Percentiles rank a stretch among this genome's conserved stretches.
Evolutionary conservation across 2,329 filamentous ascomycete species (phyloP).

Genomic region (Aspergillus latus): DNA sequence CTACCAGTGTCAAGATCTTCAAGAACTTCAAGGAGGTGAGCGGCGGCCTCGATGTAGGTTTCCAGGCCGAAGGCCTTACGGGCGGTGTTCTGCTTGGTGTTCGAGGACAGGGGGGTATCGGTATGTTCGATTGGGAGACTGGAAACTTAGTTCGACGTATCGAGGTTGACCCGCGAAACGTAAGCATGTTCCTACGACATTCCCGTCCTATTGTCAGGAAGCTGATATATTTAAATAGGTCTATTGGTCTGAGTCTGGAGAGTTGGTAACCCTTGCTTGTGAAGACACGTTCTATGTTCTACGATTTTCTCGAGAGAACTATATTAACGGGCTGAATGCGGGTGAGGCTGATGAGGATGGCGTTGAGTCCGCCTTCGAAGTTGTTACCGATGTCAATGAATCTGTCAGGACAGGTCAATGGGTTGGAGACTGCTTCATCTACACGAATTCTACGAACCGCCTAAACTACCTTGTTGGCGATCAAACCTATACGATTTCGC

Average conservation of each 20-base stretch:
- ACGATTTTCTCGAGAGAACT: conserved; percentile 85
- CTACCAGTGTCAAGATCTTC: conserved; percentile 93
- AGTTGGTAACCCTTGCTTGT: conserved; percentile 87
- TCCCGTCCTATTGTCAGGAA: not conserved
- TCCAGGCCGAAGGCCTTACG: conserved; percentile 86
- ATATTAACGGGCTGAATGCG: conserved; percentile 76
- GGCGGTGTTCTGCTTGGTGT: conserved; percentile 91
- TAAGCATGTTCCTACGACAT: conserved; percentile 36
- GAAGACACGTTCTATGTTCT: conserved; percentile 95
- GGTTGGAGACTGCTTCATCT: conserved; percentile 99
- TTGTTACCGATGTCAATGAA: conserved; percentile 93
- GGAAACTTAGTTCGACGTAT: conserved; percentile 88
- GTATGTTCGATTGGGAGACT: conserved; percentile 94
- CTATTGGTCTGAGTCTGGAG: conserved; percentile 97
- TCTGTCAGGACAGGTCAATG: conserved; percentile 91
- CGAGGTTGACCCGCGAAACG: conserved; percentile 69
- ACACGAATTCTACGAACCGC: conserved; percentile 94
- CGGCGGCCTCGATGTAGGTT: conserved; percentile 87
- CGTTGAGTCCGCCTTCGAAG: conserved; percentile 92
- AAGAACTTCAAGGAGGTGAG: conserved; percentile 95
- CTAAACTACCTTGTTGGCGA: conserved; percentile 97
- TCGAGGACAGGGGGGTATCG: conserved; percentile 90
- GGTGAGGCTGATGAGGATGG: conserved; percentile 86
- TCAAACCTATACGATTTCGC: conserved; percentile 94
- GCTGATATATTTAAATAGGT: conserved; percentile 55